These are phyloP conservation scores for Fusarium longipes DNA, from an alignment of 2,329 filamentous ascomycete species.

Conservation along the genomic window DNA sequence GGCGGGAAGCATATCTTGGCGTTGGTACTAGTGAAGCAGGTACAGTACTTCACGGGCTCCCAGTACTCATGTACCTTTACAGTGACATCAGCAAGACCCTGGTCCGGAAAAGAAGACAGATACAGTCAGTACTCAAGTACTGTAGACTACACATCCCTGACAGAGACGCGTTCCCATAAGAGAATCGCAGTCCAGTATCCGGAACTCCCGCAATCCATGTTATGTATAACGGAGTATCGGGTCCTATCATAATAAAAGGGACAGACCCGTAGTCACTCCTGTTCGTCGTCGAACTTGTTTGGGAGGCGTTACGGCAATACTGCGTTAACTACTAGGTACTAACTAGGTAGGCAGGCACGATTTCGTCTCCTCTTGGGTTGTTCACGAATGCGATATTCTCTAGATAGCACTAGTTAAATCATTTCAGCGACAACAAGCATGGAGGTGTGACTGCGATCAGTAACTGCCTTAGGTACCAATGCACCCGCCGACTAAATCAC, in stretches of 20 bases:
- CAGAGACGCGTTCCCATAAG: constrained; percentile 14
- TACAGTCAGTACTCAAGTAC: too few species aligned
- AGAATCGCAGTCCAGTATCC: neutral
- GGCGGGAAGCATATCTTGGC: constrained; percentile 43
- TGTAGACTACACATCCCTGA: constrained; percentile 30
- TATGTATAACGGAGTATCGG: constrained; percentile 1
- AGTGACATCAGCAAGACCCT: neutral
- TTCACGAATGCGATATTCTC: neutral
- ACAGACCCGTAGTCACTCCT: constrained; percentile 1
- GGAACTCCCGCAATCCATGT: constrained; percentile 21
- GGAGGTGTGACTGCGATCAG: constrained; percentile 36
- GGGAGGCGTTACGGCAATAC: constrained; percentile 14
- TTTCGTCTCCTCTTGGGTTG: constrained; percentile 12
- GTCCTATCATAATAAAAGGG: neutral
- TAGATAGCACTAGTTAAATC: neutral
- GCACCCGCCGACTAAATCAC: constrained; percentile 16
- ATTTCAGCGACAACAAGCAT: constrained; percentile 11
- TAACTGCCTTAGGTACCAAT: constrained; percentile 21
- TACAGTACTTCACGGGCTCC: constrained; percentile 17
- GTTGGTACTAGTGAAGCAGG: constrained; percentile 41
- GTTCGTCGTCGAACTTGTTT: constrained; percentile 7
- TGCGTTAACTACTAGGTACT: constrained; percentile 11
- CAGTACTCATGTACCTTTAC: neutral
- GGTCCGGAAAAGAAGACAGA: neutral
- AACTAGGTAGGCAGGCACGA: constrained; percentile 1